These are phyloP conservation scores for Funneliformis mosseae DNA, from an alignment of 192 early-diverging fungal genomes.

Conservation along the genomic window DNA sequence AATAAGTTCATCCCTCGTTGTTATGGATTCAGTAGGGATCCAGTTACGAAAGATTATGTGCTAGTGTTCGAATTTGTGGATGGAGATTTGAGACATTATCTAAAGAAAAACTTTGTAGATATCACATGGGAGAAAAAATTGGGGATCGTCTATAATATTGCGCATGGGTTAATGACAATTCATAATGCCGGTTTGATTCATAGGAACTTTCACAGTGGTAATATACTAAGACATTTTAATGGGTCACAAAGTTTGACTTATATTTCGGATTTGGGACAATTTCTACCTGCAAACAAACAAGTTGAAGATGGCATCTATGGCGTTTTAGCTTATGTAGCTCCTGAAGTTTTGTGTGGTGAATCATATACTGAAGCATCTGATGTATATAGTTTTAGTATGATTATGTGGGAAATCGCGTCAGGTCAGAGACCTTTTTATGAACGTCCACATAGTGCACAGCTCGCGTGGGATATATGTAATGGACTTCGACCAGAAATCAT, in stretches of 20 bases:
- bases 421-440: neutral
- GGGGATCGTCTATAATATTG: constrained; percentile 15
- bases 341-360: constrained; percentile 9
- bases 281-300: neutral
- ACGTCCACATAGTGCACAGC: neutral
- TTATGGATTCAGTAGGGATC: constrained; percentile 14
- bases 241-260: constrained; percentile 9
- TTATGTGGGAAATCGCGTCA: constrained; percentile 21
- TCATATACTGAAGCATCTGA: neutral
- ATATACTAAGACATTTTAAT: constrained; percentile 27
- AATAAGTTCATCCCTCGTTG: constrained; percentile 2
- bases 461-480: neutral
- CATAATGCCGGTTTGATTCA: constrained; percentile 21
- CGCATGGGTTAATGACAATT: constrained; percentile 21
- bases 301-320: neutral
- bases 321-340: constrained; percentile 8
- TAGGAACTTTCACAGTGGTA: constrained; percentile 22
- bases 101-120: neutral
- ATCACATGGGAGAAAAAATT: constrained; percentile 20
- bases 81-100: constrained; percentile 1
- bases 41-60: neutral
- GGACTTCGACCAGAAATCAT: neutral
- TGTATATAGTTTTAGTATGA: constrained; percentile 28
- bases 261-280: constrained; percentile 21
- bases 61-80: constrained; percentile 16